A percentile compares a stretch with the other conserved stretches of the same genome.
Evolutionary conservation across 176 grass and related monocot genomes (phyloP).

Genomic region (Canna indica): DNA sequence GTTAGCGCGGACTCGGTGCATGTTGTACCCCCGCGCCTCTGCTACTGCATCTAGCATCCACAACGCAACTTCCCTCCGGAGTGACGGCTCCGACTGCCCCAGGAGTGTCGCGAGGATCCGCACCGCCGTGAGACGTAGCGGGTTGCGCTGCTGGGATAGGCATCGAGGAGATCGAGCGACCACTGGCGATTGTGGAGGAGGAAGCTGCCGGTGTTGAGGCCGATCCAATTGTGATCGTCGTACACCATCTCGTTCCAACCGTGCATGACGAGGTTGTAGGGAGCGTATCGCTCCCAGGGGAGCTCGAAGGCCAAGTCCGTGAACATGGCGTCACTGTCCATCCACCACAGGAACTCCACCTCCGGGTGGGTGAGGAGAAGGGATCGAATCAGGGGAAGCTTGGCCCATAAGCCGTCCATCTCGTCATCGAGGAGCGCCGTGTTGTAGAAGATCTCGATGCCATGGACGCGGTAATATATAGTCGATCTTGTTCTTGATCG

Average conservation of each 20-base stretch:
- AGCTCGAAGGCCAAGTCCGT: constrained; percentile 92
- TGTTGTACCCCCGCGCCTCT: too few relatives aligned
- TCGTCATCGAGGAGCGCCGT: constrained; percentile 87
- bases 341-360: constrained; percentile 97
- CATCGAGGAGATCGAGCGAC: constrained; percentile 92
- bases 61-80: too few relatives aligned
- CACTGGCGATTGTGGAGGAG: constrained; percentile 88
- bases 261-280: constrained; percentile 80
- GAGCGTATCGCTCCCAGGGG: constrained; percentile 73
- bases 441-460: constrained; percentile 96
- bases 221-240: constrained; percentile 95
- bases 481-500: too few relatives aligned
- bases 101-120: too few relatives aligned
- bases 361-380: constrained; percentile 88
- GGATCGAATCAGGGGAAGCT: constrained; percentile 77
- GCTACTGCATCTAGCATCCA: too few relatives aligned
- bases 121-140: too few relatives aligned
- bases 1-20: too few relatives aligned
- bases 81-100: too few relatives aligned
- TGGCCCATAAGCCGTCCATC: constrained; percentile 92
- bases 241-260: constrained; percentile 99
- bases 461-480: constrained; percentile 98
- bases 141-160: too few relatives aligned
- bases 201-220: constrained; percentile 96
- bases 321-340: constrained; percentile 99